Percentiles rank a stretch among this genome's conserved stretches.
Conservation (phyloP, 768 basidiomycete species). For the Paxillus involutus region DNA sequence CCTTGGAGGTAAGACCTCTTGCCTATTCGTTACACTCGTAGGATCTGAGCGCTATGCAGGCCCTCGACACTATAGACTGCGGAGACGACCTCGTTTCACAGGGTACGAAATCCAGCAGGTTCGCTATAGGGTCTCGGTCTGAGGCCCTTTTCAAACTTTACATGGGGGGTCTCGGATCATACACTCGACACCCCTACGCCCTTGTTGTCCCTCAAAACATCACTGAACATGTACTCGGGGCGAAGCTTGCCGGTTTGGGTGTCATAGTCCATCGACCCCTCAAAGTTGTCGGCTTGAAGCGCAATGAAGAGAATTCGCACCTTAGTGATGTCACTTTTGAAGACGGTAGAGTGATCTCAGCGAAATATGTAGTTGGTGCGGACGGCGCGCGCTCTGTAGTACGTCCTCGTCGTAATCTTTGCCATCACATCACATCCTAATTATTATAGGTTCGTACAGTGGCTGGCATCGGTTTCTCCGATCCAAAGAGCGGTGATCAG, state of each 20-base stretch:
- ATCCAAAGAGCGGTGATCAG: constrained; percentile 35
- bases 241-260: constrained; percentile 31
- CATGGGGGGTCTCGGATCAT: constrained; percentile 34
- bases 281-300: constrained; percentile 39
- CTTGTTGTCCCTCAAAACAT: constrained; percentile 43
- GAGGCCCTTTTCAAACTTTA: constrained; percentile 27
- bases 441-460: constrained; percentile 40
- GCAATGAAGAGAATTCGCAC: constrained; percentile 25
- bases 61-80: constrained; percentile 44
- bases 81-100: constrained; percentile 37
- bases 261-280: constrained; percentile 37
- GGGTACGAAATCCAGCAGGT: constrained; percentile 32
- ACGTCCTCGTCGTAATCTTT: constrained; percentile 9
- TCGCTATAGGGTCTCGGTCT: constrained; percentile 32
- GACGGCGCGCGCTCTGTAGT: constrained; percentile 51
- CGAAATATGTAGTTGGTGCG: constrained; percentile 50
- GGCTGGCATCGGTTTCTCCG: constrained; percentile 41
- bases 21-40: constrained; percentile 10
- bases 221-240: constrained; percentile 42
- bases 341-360: constrained; percentile 40
- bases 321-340: constrained; percentile 46
- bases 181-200: constrained; percentile 46
- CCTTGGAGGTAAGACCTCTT: constrained; percentile 43
- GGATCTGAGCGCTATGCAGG: constrained; percentile 37
- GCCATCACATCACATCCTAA: not conserved